These are phyloP conservation scores for Yamagishiella unicocca DNA, from an alignment of 139 green algal species.

Conservation along the genomic window DNA sequence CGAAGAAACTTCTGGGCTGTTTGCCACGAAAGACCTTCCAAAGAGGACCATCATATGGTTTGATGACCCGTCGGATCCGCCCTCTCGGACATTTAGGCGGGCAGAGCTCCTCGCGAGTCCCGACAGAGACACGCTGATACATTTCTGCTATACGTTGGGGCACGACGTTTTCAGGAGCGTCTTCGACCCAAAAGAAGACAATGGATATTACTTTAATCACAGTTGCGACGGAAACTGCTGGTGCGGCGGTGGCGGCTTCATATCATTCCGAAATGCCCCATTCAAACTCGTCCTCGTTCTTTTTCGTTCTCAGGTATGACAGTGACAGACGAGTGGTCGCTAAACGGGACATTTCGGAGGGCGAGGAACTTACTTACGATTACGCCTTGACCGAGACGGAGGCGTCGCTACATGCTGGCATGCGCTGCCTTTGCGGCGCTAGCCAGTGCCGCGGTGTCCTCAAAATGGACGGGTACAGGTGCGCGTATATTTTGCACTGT, in stretches of 20 bases:
- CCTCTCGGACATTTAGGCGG: too few relatives aligned
- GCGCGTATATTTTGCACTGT: too few relatives aligned
- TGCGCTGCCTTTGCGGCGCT: background rate
- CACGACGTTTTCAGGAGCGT: background rate
- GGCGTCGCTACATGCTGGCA: background rate
- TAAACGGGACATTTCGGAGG: background rate
- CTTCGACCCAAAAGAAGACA: background rate
- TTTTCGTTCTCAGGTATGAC: background rate
- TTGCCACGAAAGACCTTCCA: too few relatives aligned
- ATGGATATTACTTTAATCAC: background rate
- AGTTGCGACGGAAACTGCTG: background rate
- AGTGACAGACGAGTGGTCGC: background rate
- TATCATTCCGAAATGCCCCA: background rate
- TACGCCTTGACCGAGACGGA: background rate
- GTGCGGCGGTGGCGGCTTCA: background rate
- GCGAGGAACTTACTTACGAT: constrained; percentile 2
- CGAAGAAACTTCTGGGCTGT: too few relatives aligned
- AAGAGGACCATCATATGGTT: too few relatives aligned
- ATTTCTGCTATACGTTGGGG: background rate
- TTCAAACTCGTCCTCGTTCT: too few relatives aligned
- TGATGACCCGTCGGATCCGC: too few relatives aligned
- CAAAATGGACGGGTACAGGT: background rate
- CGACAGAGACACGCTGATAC: background rate
- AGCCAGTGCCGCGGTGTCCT: background rate
- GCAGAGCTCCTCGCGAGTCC: background rate